Percentiles rank a stretch among this genome's conserved stretches.
Evolutionary conservation across 805 yeast genomes (phyloP).

Genomic region (Kazachstania psychrophila): DNA sequence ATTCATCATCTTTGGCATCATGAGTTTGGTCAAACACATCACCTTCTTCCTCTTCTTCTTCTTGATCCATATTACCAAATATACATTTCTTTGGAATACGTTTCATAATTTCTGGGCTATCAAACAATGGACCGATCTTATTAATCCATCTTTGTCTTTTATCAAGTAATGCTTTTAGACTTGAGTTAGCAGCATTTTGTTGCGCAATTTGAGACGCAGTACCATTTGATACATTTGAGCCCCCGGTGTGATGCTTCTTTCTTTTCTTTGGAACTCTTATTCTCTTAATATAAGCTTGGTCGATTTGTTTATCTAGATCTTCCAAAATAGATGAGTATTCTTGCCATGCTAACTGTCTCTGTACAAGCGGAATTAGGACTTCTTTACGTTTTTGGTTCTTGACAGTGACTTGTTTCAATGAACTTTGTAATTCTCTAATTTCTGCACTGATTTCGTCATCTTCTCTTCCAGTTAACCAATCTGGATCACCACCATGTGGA

Average conservation of each 20-base stretch:
- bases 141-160: constrained; percentile 83
- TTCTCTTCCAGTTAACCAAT: constrained; percentile 71
- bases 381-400: constrained; percentile 62
- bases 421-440: constrained; percentile 60
- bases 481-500: constrained; percentile 29
- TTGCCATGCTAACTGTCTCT: constrained; percentile 89
- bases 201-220: constrained; percentile 36
- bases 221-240: constrained; percentile 12
- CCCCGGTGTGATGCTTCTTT: constrained; percentile 27
- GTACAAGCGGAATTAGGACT: constrained; percentile 58
- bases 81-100: constrained; percentile 59
- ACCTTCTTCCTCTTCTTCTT: constrained; percentile 22
- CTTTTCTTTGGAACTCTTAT: constrained; percentile 56
- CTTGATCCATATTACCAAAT: constrained; percentile 36
- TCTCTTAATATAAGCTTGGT: constrained; percentile 82
- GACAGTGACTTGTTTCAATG: constrained; percentile 50
- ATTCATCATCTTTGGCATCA: constrained; percentile 25
- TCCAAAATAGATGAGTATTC: constrained; percentile 85
- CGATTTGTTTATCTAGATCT: constrained; percentile 93
- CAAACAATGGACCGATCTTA: constrained; percentile 81
- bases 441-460: constrained; percentile 93
- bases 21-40: constrained; percentile 26
- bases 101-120: constrained; percentile 57
- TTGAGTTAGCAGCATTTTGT: constrained; percentile 67
- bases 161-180: constrained; percentile 69